Conservation (phyloP, 23 red algal genomes). For the Gracilaria vermiculophylla region DNA sequence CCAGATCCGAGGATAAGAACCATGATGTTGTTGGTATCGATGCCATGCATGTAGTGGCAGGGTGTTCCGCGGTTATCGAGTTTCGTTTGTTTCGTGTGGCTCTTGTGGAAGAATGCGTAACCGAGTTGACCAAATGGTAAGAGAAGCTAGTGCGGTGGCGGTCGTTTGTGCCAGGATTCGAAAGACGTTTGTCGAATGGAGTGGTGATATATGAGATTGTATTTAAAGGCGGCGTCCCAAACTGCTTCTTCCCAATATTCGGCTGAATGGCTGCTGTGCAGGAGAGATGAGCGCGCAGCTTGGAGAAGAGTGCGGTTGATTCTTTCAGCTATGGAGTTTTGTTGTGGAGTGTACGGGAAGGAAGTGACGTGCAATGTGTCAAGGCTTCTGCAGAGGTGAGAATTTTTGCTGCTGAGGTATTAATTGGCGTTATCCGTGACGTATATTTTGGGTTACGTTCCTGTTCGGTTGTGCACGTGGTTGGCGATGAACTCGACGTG, state of each 20-base stretch:
- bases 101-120: not conserved
- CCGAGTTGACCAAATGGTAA: constrained; percentile 17
- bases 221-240: not conserved
- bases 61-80: not conserved
- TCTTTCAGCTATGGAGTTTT: constrained; percentile 30
- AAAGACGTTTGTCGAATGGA: not conserved
- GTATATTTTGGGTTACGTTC: not conserved
- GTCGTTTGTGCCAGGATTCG: not conserved
- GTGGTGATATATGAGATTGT: not conserved
- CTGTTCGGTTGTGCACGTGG: not conserved
- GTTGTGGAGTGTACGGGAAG: constrained; percentile 1
- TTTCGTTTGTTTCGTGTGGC: not conserved
- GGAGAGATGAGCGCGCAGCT: not conserved
- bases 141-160: not conserved
- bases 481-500: too few relatives aligned
- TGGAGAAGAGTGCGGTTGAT: not conserved
- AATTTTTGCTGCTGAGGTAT: not conserved
- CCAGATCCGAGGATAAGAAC: not conserved
- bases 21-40: not conserved
- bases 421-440: not conserved
- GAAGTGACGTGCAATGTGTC: not conserved
- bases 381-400: not conserved
- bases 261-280: not conserved
- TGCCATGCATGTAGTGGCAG: not conserved
- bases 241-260: not conserved